Percentiles rank a stretch among this genome's conserved stretches.
Evolutionary conservation across 345 rosid genomes (phyloP).

Genomic region (Eucalyptus dawsonii): DNA sequence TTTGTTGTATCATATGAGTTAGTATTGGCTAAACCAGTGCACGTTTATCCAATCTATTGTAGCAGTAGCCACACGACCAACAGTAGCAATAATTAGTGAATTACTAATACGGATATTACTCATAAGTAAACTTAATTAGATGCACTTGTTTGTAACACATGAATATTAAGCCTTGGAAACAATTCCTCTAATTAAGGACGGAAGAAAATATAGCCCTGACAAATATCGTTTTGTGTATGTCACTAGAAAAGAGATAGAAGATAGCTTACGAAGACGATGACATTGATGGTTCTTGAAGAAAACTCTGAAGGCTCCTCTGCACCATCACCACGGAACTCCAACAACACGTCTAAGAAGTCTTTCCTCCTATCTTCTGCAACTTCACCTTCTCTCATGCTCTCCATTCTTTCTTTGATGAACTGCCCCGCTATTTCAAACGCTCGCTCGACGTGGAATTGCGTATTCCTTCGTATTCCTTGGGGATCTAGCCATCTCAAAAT

Average conservation of each 20-base stretch:
- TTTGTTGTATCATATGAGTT: neutral
- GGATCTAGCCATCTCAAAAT: conserved; percentile 56
- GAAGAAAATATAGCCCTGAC: neutral
- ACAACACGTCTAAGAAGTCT: conserved; percentile 65
- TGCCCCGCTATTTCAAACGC: conserved; percentile 52
- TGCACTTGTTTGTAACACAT: neutral
- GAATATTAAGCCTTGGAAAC: neutral
- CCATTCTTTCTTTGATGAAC: conserved; percentile 46
- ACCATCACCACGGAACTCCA: conserved; percentile 66
- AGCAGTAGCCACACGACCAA: neutral
- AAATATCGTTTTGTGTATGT: neutral
- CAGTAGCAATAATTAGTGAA: neutral
- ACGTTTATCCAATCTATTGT: neutral
- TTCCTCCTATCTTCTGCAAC: conserved; percentile 8
- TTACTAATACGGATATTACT: neutral
- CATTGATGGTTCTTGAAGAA: conserved; percentile 50
- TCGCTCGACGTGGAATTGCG: conserved; percentile 44
- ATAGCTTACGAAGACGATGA: conserved; percentile 52
- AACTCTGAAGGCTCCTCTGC: conserved; percentile 27
- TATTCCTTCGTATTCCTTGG: conserved; percentile 52
- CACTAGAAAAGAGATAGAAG: neutral
- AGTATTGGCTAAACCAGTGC: neutral
- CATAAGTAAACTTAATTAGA: neutral
- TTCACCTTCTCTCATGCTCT: neutral
- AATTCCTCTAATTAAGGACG: neutral